Conservation (phyloP, 1,139 yeast genomes). For the Zygosaccharomyces pseudobailii region DNA sequence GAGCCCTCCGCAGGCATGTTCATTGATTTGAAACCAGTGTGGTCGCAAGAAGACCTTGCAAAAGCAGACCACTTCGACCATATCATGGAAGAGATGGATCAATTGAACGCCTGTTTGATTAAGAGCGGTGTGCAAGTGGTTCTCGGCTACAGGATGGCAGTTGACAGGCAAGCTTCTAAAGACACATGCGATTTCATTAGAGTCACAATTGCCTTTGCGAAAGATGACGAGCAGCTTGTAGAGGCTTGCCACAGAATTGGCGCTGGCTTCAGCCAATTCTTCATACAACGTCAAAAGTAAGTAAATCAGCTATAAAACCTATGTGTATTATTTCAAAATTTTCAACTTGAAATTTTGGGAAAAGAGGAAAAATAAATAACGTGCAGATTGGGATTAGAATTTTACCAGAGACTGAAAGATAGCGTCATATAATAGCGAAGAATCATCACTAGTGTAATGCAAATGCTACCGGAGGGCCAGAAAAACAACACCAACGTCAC, state of each 20-base stretch:
- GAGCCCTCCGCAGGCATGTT: slow-evolving; percentile 84
- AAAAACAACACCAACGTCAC: slow-evolving; percentile 70
- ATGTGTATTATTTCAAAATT: background rate
- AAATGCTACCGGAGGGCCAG: slow-evolving; percentile 61
- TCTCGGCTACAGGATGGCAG: slow-evolving; percentile 49
- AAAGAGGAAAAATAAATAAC: background rate
- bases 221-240: slow-evolving; percentile 40
- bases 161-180: slow-evolving; percentile 35
- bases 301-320: background rate
- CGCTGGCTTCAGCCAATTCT: slow-evolving; percentile 45
- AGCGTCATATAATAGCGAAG: background rate
- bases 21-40: slow-evolving; percentile 50
- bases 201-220: slow-evolving; percentile 52
- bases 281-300: slow-evolving; percentile 19
- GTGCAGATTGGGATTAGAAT: background rate
- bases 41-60: slow-evolving; percentile 7
- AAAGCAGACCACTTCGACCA: slow-evolving; percentile 49
- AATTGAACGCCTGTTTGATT: slow-evolving; percentile 20
- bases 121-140: slow-evolving; percentile 47
- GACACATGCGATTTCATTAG: slow-evolving; percentile 44
- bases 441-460: slow-evolving; percentile 35
- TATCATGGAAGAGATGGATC: slow-evolving; percentile 33
- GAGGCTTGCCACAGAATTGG: slow-evolving; percentile 50
- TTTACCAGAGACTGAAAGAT: background rate
- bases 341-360: background rate